Evolutionary conservation across 83 land plant genomes (phyloP), one percentile per base, ranked within the genome.

Genomic region (Picea abies): DNA sequence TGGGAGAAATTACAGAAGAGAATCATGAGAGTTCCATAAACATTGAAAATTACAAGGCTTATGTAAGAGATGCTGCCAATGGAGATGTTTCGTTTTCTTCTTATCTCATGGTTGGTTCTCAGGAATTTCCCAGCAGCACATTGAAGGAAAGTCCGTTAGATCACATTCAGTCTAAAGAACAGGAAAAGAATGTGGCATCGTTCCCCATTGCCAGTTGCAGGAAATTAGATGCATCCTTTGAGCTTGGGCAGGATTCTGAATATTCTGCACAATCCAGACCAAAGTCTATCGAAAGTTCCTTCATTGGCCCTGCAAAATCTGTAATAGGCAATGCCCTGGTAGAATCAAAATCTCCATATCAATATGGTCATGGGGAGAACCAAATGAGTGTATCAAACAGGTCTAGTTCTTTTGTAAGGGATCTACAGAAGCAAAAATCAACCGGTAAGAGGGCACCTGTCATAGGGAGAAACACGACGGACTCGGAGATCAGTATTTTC

Each of bases 401-500:
- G 56, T 52, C 56, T 52, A 11, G 56, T 52, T 52, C 73, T 37
- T 70, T 37, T 35, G 44, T 35, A 17, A 35, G 19, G 26, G 19
- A 19, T 4, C 16, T 76, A 52, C 19, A 76, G 8, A 76, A 23
- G 61, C 35, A 52, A 76, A 49, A 35, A 1, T 23, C 60, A 3
- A 20, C 9, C 19, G 26, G 10, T 49, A 76, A 4, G 1, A 35
- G 60, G 16, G 25, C 11, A 17, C 44, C 73, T 17, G 39, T 35
- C 19, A 3, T 17, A 16, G 61, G 60, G 29, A 22, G 79, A 12
- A 10, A 56, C 6, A 71, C 12, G 3, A 83, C 77, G 7, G 90
- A 91, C 76, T 23, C 87, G 10, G 94, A 92, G 83, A 79, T 92
- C 49, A 89, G 90, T 79, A 86, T 92, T 65, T 92, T 92, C 80